phyloP scores from a whole-genome alignment of 2,329 filamentous ascomycete genomes.

The Escovopsis sp. region DNA sequence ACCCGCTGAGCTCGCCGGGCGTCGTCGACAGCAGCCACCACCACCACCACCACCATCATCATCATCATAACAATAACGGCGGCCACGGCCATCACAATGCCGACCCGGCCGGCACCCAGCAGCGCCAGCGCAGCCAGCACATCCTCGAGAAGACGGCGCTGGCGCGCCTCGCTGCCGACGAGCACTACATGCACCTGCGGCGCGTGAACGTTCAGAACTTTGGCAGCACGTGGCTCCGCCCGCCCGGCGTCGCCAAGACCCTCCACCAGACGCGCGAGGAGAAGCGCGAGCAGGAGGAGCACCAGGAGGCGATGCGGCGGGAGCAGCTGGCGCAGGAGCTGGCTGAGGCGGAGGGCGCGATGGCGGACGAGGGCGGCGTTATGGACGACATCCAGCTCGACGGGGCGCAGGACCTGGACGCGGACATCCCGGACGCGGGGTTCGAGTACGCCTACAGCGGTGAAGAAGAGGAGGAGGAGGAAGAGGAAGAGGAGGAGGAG shows the following conservation, averaged over 20 bases:
- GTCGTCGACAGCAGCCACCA: constrained; percentile 15
- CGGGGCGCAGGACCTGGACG: constrained; percentile 48
- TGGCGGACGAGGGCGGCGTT: constrained; percentile 26
- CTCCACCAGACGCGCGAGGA: constrained; percentile 85
- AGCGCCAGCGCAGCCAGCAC: constrained; percentile 25
- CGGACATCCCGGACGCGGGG: constrained; percentile 57
- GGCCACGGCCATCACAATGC: constrained; percentile 10
- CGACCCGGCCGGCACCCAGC: constrained; percentile 15
- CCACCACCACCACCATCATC: background rate
- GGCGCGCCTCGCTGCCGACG: constrained; percentile 58
- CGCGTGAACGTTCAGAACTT: constrained; percentile 75
- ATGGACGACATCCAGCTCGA: constrained; percentile 44
- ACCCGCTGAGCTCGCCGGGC: constrained; percentile 24
- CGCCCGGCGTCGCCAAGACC: constrained; percentile 77
- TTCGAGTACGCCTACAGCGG: constrained; percentile 34
- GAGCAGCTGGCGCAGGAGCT: constrained; percentile 62
- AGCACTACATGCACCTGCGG: constrained; percentile 60
- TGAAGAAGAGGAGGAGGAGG: constrained; percentile 26
- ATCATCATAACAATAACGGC: constrained; percentile 9
- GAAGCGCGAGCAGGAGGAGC: constrained; percentile 74
- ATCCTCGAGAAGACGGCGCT: constrained; percentile 46
- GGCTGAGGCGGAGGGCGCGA: constrained; percentile 33
- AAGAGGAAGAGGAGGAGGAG: constrained; percentile 28
- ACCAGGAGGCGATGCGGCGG: constrained; percentile 56
- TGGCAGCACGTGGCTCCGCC: constrained; percentile 79